Evolutionary conservation across 2,329 filamentous ascomycete species (phyloP).

Genomic region (Epichloe amarillans): DNA sequence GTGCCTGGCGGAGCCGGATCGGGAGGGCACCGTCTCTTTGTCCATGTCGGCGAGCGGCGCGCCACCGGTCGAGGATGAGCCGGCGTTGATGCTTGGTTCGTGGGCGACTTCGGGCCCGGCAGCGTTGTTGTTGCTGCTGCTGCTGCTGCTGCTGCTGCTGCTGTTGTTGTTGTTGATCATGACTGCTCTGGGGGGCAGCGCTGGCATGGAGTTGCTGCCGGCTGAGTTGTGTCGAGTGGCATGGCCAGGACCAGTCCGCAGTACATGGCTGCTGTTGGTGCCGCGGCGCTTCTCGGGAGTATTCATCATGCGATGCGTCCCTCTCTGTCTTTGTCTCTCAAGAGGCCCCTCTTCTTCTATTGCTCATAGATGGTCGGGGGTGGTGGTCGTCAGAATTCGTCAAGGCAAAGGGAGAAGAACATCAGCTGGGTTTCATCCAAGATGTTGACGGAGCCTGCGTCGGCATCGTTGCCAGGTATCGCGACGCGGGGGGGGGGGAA

Average conservation of each 20-base stretch:
- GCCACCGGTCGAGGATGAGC: conserved; percentile 11
- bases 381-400: too few species aligned
- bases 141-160: conserved; percentile 8
- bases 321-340: too few species aligned
- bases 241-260: conserved; percentile 10
- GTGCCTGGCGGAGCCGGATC: conserved; percentile 5
- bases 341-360: too few species aligned
- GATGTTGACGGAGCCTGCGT: background rate
- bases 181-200: conserved; percentile 18
- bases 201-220: conserved; percentile 17
- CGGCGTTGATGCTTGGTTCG: conserved; percentile 8
- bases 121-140: conserved; percentile 7
- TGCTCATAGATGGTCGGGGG: too few species aligned
- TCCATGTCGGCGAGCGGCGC: conserved; percentile 20
- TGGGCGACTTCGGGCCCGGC: conserved; percentile 13
- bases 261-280: conserved; percentile 14
- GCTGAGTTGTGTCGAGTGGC: conserved; percentile 9
- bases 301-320: conserved; percentile 6
- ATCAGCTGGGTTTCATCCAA: background rate
- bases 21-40: conserved; percentile 11
- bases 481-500: background rate
- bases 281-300: conserved; percentile 32
- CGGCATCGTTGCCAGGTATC: background rate
- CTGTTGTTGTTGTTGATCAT: conserved; percentile 12
- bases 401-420: background rate